Base-by-base conservation (phyloP, 179 eudicot genomes). In the Heliamphora pulchella region DNA sequence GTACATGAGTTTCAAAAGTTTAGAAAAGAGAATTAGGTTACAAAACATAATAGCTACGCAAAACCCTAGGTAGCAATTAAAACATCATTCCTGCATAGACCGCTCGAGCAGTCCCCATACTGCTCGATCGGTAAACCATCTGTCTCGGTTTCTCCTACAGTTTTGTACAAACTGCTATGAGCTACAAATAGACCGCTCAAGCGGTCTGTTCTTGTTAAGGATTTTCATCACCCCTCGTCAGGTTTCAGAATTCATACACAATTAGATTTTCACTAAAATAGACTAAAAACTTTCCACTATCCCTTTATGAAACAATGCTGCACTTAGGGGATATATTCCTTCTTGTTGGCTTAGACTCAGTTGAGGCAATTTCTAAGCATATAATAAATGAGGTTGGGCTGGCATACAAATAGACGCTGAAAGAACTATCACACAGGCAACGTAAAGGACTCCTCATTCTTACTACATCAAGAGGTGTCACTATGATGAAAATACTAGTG, bases 401-500 rank as follows among this genome's bases (percentile, higher is more conserved):
- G 67, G 10, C 20, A 5, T 3, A 18, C 39, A 63, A 63, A 63
- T 63, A 18, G 39, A 63, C 31, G 39, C 18, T 9, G 2, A 5
- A 65, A 65, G 69, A 43, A 22, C 69, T 65, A 65, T 44, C 39
- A 65, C 44, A 20, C 9, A 65, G 69, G 72, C 72, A 44, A 68
- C 13, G 48, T 44, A 68, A 41, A 68, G 72, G 11, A 44, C 15
- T 47, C 1, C 8, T 47, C 8, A 8, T 41, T 68, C 72, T 44
- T 14, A 41, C 72, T 14, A 4, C 50, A 44, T 50, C 51, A 68
- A 68, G 44, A 1, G 50, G 14, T 14, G 50, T 68, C 69, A 11
- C 14, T 43, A 50, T 41, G 20, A 68, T 0, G 8, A 44, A 67
- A 67, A 41, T 67, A 67, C n/a, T 65, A 65, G 10, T 31, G 70